Evolutionary conservation across 2,329 filamentous ascomycete genomes (phyloP), one percentile per base, ranked within the genome.

Genomic region (Zopfia rhizophila): DNA sequence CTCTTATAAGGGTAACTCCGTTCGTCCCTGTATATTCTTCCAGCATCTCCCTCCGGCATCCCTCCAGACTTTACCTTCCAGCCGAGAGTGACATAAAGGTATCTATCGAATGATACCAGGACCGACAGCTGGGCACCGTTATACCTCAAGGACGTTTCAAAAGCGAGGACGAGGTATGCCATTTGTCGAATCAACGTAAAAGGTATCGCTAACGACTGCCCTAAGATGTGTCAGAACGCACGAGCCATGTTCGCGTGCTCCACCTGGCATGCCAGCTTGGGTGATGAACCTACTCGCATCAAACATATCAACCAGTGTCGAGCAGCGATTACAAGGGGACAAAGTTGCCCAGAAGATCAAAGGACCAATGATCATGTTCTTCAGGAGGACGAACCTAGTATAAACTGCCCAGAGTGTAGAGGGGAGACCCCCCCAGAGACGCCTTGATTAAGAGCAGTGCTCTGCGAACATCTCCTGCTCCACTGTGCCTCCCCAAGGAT

Each of bases 191-290:
- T 19, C 13, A 42, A 25, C 29, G 28, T n/a, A 42, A 33, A 35
- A 31, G 17, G 12, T 30, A 45, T 45, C 25, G 41, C 33, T 45
- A 38, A 45, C 42, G 12, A 31, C 14, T 24, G 12, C 27, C 13
- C 24, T 25, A 35, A 38, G 42, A 45, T 45, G 42, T 45, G 40
- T 44, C 40, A 37, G 32, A 44, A 37, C 31, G 40, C 37, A 45
- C 42, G 42, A 32, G 42, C 42, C 19, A 45, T 38, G 25, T 45
- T 38, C 35, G 33, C 33, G 13, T 45, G 42, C 33, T 45, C 42
- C n/a, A 12, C 24, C 18, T 45, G 42, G 42, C 42, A 45, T 38
- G 42, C 33, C 13, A 45, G 35, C 14, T 24, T 45, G 33, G 25
- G 33, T 18, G 24, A 32, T 17, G 42, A 45, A 38, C 42, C 42